Percentiles rank a stretch among this genome's conserved stretches.
Evolutionary conservation across 768 basidiomycete species (phyloP).

Genomic region (Ramaria sp.): DNA sequence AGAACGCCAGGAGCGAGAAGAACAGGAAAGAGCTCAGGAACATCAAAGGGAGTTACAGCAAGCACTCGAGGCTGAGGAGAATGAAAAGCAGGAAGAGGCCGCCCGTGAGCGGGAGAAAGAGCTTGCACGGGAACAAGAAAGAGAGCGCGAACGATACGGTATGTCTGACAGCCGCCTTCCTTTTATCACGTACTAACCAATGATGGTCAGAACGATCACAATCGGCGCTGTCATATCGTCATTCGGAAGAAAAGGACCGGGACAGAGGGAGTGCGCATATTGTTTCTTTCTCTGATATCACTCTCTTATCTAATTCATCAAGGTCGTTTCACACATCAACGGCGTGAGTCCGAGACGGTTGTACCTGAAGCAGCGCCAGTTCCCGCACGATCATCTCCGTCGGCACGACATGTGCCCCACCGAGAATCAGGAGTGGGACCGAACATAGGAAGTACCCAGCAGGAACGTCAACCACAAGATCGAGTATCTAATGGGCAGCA

Average conservation of each 20-base stretch:
- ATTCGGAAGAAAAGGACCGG: background rate
- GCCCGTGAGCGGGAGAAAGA: slow-evolving; percentile 26
- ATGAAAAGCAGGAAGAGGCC: slow-evolving; percentile 29
- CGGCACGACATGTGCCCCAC: slow-evolving; percentile 16
- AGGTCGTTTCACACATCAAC: slow-evolving; percentile 37
- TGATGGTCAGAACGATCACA: background rate
- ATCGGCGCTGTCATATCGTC: background rate
- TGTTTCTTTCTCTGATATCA: background rate
- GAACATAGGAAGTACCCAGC: background rate
- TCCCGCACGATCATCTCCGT: slow-evolving; percentile 22
- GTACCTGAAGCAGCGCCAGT: slow-evolving; percentile 6
- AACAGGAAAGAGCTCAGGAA: background rate
- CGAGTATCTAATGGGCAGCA: background rate
- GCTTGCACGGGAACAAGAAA: slow-evolving; percentile 11
- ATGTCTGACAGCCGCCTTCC: background rate
- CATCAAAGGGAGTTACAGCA: slow-evolving; percentile 26
- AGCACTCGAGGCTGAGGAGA: slow-evolving; percentile 35
- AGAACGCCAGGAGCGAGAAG: background rate
- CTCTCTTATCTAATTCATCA: slow-evolving; percentile 19
- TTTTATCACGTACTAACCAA: background rate
- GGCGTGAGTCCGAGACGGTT: slow-evolving; percentile 64
- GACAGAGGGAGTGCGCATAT: background rate
- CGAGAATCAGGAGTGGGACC: background rate
- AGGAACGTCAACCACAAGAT: background rate
- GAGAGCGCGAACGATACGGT: slow-evolving; percentile 6